Evolutionary conservation across 2,329 filamentous ascomycete species (phyloP).

Genomic region (Hymenoscyphus infarciens): DNA sequence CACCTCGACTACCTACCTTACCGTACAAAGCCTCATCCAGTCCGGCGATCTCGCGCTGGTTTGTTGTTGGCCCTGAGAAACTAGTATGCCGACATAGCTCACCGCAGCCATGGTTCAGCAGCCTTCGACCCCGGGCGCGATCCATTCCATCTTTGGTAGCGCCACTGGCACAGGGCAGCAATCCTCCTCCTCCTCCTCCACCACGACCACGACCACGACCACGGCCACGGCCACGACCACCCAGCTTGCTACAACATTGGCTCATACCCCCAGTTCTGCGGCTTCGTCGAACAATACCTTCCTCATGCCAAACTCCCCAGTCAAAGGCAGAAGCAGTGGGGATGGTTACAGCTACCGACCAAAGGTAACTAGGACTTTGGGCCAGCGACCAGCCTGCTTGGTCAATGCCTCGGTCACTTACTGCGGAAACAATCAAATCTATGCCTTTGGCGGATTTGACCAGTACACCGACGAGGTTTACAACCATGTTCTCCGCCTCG

Average conservation of each 20-base stretch:
- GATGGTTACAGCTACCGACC: constrained; percentile 80
- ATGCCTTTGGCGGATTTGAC: constrained; percentile 96
- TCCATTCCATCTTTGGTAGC: constrained; percentile 46
- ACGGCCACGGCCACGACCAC: constrained; percentile 10
- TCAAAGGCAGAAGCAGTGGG: constrained; percentile 59
- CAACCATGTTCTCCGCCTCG: constrained; percentile 89
- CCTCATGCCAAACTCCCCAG: constrained; percentile 83
- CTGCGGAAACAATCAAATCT: constrained; percentile 95
- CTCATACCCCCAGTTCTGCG: constrained; percentile 44
- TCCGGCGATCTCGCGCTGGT: neutral
- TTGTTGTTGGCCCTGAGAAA: neutral
- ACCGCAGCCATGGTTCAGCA: constrained; percentile 38
- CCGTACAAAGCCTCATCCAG: too few relatives aligned
- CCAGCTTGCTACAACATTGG: constrained; percentile 21
- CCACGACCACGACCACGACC: constrained; percentile 3
- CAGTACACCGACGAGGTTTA: constrained; percentile 99
- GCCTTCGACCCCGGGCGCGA: constrained; percentile 43
- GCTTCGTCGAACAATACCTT: constrained; percentile 73
- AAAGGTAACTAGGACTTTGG: constrained; percentile 73
- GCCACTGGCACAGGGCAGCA: neutral
- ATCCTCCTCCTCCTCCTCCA: constrained; percentile 8
- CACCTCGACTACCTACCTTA: too few relatives aligned
- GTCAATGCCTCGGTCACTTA: constrained; percentile 99
- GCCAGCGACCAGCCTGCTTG: constrained; percentile 83
- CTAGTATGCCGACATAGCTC: constrained; percentile 22